Conservation (phyloP, 2,329 filamentous ascomycete genomes). For the Ascochyta lentis region DNA sequence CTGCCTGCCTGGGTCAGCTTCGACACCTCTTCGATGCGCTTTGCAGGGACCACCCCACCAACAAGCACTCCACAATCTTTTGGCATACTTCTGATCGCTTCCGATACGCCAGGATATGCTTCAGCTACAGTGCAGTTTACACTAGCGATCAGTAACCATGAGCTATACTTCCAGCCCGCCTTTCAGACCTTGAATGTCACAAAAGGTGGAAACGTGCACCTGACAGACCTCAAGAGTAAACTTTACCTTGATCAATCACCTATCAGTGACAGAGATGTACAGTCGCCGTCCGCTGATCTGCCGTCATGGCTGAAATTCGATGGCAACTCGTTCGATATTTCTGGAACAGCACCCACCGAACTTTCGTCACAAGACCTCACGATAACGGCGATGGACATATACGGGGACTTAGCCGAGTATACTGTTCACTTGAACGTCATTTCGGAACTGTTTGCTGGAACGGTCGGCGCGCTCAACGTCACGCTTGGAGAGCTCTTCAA, state of each 20-base stretch:
- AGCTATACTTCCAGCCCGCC: conserved; percentile 67
- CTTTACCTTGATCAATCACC: conserved; percentile 49
- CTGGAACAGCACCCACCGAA: conserved; percentile 68
- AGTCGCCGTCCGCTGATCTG: conserved; percentile 59
- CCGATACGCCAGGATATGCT: conserved; percentile 79
- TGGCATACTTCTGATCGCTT: conserved; percentile 75
- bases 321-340: conserved; percentile 64
- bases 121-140: conserved; percentile 71
- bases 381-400: conserved; percentile 65
- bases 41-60: conserved; percentile 74
- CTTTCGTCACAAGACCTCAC: conserved; percentile 68
- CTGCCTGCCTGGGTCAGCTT: conserved; percentile 87
- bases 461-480: conserved; percentile 55
- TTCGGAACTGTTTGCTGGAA: conserved; percentile 52
- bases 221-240: conserved; percentile 39
- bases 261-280: conserved; percentile 59
- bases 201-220: conserved; percentile 39
- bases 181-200: conserved; percentile 41
- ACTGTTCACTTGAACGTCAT: conserved; percentile 57
- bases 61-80: conserved; percentile 74
- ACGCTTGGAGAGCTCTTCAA: conserved; percentile 58
- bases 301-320: conserved; percentile 77
- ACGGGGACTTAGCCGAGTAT: conserved; percentile 64
- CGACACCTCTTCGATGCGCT: conserved; percentile 66
- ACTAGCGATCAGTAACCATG: conserved; percentile 73